phyloP scores from a whole-genome alignment of 2,329 filamentous ascomycete species.

The Graphilbum ipis-grandicollis region DNA sequence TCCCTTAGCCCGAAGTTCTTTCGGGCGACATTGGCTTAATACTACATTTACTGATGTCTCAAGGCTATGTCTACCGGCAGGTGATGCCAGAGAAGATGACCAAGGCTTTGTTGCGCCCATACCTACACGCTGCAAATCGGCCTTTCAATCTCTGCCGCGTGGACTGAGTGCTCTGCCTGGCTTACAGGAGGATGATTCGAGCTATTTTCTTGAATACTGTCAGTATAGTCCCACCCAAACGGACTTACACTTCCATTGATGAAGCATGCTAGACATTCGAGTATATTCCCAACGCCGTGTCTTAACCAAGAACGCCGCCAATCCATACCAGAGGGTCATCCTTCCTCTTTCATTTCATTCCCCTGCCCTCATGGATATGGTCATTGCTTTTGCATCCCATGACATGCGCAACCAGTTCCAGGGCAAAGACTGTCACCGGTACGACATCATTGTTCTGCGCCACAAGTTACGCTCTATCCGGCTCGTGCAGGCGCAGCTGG shows the following conservation, averaged over 20 bases:
- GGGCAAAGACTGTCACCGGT: neutral
- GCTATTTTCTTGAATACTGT: conserved; percentile 2
- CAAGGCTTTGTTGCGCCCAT: neutral
- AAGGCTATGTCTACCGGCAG: neutral
- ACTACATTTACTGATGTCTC: neutral
- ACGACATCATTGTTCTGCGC: neutral
- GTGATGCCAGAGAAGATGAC: neutral
- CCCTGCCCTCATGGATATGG: conserved; percentile 1
- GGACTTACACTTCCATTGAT: neutral
- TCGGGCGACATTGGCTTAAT: neutral
- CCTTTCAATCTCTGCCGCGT: no score
- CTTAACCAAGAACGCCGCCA: neutral
- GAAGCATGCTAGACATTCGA: neutral
- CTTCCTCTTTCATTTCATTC: neutral
- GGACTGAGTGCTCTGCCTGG: neutral
- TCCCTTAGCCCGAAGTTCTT: neutral
- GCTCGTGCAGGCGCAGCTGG: neutral
- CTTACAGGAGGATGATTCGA: neutral
- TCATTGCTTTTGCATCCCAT: conserved; percentile 2
- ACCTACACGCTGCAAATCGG: no score
- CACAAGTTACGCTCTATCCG: conserved; percentile 2
- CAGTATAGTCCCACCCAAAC: neutral
- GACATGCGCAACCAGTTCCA: conserved; percentile 1
- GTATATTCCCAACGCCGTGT: neutral
- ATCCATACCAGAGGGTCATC: conserved; percentile 1